Percentiles rank a stretch among this genome's conserved stretches.
Conservation (phyloP, 164 flowering plant species). For the Hamamelis virginiana region DNA sequence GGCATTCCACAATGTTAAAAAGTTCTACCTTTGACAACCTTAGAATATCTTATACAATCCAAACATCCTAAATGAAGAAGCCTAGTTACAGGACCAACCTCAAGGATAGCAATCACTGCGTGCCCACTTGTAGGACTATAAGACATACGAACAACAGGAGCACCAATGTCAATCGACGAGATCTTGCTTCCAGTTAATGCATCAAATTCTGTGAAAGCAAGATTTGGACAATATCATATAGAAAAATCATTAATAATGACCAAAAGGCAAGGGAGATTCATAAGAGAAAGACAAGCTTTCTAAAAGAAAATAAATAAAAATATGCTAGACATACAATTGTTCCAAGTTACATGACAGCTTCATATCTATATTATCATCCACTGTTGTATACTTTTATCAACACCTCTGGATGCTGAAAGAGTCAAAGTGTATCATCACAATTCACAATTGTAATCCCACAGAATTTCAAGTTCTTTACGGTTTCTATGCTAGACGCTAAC, state of each 20-base stretch:
- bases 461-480: neutral
- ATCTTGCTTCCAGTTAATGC: conserved; percentile 94
- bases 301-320: no score
- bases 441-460: neutral
- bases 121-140: conserved; percentile 91
- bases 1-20: neutral
- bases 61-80: conserved; percentile 5
- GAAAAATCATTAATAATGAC: no score
- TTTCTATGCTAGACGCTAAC: neutral
- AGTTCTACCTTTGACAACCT: neutral
- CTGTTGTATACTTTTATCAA: neutral
- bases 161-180: conserved; percentile 78
- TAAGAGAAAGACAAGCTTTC: no score
- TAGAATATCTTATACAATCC: neutral
- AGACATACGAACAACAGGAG: conserved; percentile 89
- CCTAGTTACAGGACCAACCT: conserved; percentile 47
- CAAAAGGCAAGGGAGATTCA: no score
- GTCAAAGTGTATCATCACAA: no score
- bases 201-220: conserved; percentile 71
- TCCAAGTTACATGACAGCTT: no score
- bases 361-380: no score
- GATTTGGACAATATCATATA: neutral
- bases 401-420: neutral
- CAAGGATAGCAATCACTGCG: conserved; percentile 83
- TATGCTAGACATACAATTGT: no score